Conservation (phyloP, 1,284 basidiomycete genomes). For the Anthracocystis setariae region DNA sequence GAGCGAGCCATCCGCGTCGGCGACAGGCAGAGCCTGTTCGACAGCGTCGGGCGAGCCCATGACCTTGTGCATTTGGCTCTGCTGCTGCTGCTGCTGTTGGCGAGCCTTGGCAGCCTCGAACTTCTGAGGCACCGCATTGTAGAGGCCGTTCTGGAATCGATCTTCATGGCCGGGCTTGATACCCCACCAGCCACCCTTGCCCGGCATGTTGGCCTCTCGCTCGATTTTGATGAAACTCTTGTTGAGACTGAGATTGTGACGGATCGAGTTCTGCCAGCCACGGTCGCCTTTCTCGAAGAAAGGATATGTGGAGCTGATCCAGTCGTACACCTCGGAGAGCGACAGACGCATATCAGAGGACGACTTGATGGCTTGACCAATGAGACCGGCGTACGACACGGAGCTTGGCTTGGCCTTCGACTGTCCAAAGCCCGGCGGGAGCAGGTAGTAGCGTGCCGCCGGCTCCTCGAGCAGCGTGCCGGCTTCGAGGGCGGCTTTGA, state of each 20-base stretch:
- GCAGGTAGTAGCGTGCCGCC: slow-evolving; percentile 59
- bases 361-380: slow-evolving; percentile 91
- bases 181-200: slow-evolving; percentile 70
- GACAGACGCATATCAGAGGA: slow-evolving; percentile 85
- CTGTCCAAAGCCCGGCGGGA: slow-evolving; percentile 60
- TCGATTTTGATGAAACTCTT: slow-evolving; percentile 77
- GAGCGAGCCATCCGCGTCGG: slow-evolving; percentile 12
- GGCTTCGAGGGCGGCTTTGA: slow-evolving; percentile 60
- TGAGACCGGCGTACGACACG: slow-evolving; percentile 88
- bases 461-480: slow-evolving; percentile 60
- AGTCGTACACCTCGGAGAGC: slow-evolving; percentile 94
- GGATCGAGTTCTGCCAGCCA: slow-evolving; percentile 94
- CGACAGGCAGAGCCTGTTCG: slow-evolving; percentile 10
- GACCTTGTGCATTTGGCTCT: slow-evolving; percentile 20
- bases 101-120: slow-evolving; percentile 49
- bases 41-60: slow-evolving; percentile 26
- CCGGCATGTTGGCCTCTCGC: slow-evolving; percentile 66
- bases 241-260: slow-evolving; percentile 88
- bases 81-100: slow-evolving; percentile 32
- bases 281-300: slow-evolving; percentile 90
- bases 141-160: slow-evolving; percentile 62
- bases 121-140: slow-evolving; percentile 48
- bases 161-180: slow-evolving; percentile 67
- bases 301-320: slow-evolving; percentile 91
- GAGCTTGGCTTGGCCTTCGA: slow-evolving; percentile 59